Conservation (phyloP, 352 stramenopile genomes). For the Phytophthora ramorum region DNA sequence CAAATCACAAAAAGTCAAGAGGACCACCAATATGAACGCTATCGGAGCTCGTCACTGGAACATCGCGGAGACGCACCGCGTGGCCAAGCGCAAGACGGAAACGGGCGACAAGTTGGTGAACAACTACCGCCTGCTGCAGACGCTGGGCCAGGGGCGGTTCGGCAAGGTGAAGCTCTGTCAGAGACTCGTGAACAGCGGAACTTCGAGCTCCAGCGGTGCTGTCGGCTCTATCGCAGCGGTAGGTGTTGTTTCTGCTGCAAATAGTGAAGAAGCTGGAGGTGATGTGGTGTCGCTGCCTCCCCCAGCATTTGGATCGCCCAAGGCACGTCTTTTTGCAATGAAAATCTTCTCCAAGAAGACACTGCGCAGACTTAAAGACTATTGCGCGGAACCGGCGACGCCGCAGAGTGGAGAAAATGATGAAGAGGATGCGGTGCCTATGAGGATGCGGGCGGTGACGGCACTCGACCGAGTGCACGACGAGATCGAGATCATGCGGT, state of each 20-base stretch:
- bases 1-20: not conserved
- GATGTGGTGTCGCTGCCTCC: constrained; percentile 6
- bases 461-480: constrained; percentile 81
- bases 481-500: constrained; percentile 90
- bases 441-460: constrained; percentile 76
- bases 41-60: constrained; percentile 50
- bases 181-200: constrained; percentile 40
- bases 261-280: constrained; percentile 3
- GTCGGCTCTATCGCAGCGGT: not conserved
- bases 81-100: constrained; percentile 56
- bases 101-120: constrained; percentile 74
- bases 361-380: constrained; percentile 83
- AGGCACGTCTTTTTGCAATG: constrained; percentile 68
- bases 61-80: constrained; percentile 69
- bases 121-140: constrained; percentile 80
- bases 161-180: constrained; percentile 89
- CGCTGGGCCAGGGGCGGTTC: constrained; percentile 79
- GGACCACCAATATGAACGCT: constrained; percentile 21
- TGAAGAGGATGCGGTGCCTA: constrained; percentile 9
- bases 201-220: not conserved
- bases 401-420: not conserved
- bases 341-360: constrained; percentile 89
- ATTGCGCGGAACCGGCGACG: constrained; percentile 44
- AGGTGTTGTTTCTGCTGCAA: not conserved
- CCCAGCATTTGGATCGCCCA: constrained; percentile 31